phyloP scores from a whole-genome alignment of 192 early-diverging fungal species.

The Chytriomyces confervae region DNA sequence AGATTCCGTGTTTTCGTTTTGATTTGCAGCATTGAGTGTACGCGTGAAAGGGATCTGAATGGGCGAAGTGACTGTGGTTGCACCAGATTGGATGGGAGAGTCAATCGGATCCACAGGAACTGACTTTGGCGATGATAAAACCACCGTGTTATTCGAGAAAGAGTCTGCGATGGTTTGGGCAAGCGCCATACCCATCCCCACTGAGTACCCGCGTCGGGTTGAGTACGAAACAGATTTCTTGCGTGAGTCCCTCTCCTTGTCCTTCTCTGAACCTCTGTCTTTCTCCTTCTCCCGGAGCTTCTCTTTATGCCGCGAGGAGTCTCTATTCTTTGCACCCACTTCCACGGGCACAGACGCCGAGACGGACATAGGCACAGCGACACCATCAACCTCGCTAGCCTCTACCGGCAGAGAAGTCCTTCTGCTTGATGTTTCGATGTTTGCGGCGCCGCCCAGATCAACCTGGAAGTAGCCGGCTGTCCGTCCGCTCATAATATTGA shows the following conservation, averaged over 20 bases:
- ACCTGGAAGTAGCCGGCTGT: slow-evolving; percentile 24
- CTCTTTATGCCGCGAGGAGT: background rate
- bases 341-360: background rate
- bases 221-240: background rate
- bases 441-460: slow-evolving; percentile 10
- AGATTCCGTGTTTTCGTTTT: background rate
- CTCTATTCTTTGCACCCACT: background rate
- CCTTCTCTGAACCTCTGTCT: slow-evolving; percentile 19
- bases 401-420: background rate
- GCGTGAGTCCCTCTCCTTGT: slow-evolving; percentile 13
- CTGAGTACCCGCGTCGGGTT: background rate
- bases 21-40: background rate
- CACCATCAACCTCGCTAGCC: background rate
- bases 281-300: background rate
- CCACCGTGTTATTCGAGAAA: slow-evolving; percentile 26
- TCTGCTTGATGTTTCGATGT: background rate
- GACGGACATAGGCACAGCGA: background rate
- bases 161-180: slow-evolving; percentile 32
- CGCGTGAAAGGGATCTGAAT: background rate
- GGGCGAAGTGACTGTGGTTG: background rate
- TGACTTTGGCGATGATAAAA: background rate
- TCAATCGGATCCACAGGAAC: background rate
- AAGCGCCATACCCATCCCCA: background rate
- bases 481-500: slow-evolving; percentile 15
- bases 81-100: background rate